Base-by-base conservation (phyloP, 495 filamentous ascomycete genomes). In the Apodospora peruviana region DNA sequence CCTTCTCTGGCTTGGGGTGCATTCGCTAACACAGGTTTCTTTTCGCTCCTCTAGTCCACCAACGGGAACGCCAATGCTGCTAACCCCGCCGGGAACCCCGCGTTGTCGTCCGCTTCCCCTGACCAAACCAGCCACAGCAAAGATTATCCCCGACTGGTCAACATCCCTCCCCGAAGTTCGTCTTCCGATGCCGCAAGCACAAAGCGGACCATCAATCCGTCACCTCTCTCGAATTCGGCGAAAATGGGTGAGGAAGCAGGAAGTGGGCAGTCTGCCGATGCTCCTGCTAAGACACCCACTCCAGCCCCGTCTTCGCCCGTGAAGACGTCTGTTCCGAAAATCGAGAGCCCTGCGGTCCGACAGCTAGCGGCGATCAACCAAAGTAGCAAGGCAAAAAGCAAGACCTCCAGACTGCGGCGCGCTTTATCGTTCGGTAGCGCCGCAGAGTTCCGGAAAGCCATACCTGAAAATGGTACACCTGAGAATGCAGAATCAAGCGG, bases 341-440 rank as follows among this genome's bases (percentile, higher is more conserved):
- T 59, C 27, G 67, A 71, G 43, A 94, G 87, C 48, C 79, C 86
- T 37, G 91, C 90, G 10, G 83, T 86, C 2, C 81, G 87, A 59
- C 87, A 90, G 40, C 75, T 96, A 34, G 79, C 85, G 9, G 89
- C 89, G 9, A 70, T 97, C 29, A 87, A 81, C 40, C 88, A 91
- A 48, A 88, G 83, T 55, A 67, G 73, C 56, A 85, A 79, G 52
- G 56, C 67, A 5, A 84, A 84, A 48, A 88, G 82, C 46, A 91
- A 96, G 70, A 94, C 94, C 48, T 90, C 86, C n/a, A 78, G 91
- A 43, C 71, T 99, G 40, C 78, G 93, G 48, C 81, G 93, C 59
- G 93, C 93, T 2, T 96, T 99, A 64, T 97, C 94, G 0, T 99
- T 99, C 67, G 91, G 93, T 17, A 96, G 94, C 62, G 88, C 91